phyloP scores from a whole-genome alignment of 1,284 basidiomycete genomes.

The Ganoderma multipileum region DNA sequence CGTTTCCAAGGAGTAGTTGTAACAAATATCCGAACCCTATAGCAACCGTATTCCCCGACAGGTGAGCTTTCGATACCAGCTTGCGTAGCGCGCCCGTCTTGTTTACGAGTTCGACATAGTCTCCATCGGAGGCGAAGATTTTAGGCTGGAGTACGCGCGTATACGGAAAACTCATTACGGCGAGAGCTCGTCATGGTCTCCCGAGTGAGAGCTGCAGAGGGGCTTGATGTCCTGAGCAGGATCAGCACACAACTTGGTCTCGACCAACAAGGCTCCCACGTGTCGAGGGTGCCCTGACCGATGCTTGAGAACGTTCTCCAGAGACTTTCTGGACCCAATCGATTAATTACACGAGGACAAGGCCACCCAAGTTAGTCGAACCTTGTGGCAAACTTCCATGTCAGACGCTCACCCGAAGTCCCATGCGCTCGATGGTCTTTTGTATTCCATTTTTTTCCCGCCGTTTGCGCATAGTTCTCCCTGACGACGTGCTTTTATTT shows the following conservation, averaged over 20 bases:
- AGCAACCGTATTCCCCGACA: not conserved
- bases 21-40: not conserved
- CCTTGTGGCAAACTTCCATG: constrained; percentile 3
- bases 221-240: not conserved
- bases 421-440: constrained; percentile 8
- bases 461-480: not conserved
- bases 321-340: not conserved
- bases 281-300: not conserved
- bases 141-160: not conserved
- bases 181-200: not conserved
- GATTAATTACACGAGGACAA: constrained; percentile 14
- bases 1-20: not conserved
- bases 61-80: not conserved
- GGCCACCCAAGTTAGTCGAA: constrained; percentile 13
- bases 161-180: not conserved
- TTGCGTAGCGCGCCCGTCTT: not conserved
- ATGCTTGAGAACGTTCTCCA: not conserved
- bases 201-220: not conserved
- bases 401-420: constrained; percentile 6
- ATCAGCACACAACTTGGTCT: not conserved
- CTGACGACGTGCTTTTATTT: constrained; percentile 24
- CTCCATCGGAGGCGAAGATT: not conserved
- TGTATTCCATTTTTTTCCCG: constrained; percentile 8
- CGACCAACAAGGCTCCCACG: not conserved
- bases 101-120: not conserved